Base-by-base conservation (phyloP, 2,329 filamentous ascomycete genomes). In the Fusarium pseudocircinatum region DNA sequence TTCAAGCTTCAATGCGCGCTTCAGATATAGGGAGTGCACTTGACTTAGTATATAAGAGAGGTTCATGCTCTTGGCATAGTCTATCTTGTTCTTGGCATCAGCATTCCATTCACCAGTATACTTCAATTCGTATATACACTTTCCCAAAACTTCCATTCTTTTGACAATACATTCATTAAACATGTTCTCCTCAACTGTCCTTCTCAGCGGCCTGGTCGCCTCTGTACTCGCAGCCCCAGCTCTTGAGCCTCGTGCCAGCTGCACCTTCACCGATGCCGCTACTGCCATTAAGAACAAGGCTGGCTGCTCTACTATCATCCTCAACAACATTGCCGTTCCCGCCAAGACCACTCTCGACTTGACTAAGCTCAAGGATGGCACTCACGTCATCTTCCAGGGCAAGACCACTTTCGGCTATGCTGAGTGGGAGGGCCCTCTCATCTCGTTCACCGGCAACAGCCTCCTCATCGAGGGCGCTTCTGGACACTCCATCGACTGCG, bases 381-480 rank as follows among this genome's bases (percentile, higher is more conserved):
- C 88, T 62, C 20, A 84, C 80, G 76, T 92, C 70, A 88, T 87
- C 74, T 93, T 93, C 81, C 80, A 88, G 64, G 92, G 91, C 47
- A 88, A 84, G 20, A 93, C 91, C n/a, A 89, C 87, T 60, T 93
- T 91, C 77, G 91, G 85, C 26, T 92, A 92, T 82, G 83, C 88
- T 70, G 87, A 91, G 76, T 93, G 91, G 91, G 79, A 80, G 4
- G 91, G 91, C 0, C 91, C 91, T 49, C 84, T 93, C 20, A 85
- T 93, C 75, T 85, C 86, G 34, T 84, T 93, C 70, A 87, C 87
- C 3, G 91, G 91, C 44, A 87, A 81, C 40, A 82, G 84, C 69
- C 85, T 92, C 74, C 85, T 84, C 34, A 84, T 92, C 43, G 83
- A 83, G 14, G 88, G 87, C 52, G 86, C 86, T 28, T 74, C 81